These are phyloP conservation scores for Kwoniella newhampshirensis DNA, from an alignment of 768 basidiomycete genomes.

Conservation along the genomic window DNA sequence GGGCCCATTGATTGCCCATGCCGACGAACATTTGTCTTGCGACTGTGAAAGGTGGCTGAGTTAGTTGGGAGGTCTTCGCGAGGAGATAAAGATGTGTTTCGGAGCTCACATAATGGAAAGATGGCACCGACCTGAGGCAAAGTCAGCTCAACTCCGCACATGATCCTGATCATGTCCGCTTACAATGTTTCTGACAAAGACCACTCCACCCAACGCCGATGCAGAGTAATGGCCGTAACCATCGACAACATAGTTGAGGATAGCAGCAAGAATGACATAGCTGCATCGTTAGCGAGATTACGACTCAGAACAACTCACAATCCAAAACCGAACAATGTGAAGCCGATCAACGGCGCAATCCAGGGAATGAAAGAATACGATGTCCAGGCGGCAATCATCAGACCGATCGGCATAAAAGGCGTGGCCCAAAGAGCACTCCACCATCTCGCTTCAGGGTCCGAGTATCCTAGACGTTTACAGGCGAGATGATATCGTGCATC, in stretches of 20 bases:
- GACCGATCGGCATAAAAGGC: slow-evolving; percentile 35
- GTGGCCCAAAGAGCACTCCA: slow-evolving; percentile 39
- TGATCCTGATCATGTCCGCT: neutral
- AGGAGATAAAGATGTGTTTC: neutral
- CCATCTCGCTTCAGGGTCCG: slow-evolving; percentile 41
- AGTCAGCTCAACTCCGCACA: too few species aligned
- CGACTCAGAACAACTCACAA: slow-evolving; percentile 22
- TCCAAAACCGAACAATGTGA: slow-evolving; percentile 39
- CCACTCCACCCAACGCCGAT: slow-evolving; percentile 32
- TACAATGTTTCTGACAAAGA: slow-evolving; percentile 38
- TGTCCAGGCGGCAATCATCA: slow-evolving; percentile 45
- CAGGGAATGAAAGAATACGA: slow-evolving; percentile 24
- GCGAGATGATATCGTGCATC: slow-evolving; percentile 28
- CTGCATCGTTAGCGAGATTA: neutral
- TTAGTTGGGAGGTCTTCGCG: neutral
- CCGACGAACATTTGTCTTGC: slow-evolving; percentile 39
- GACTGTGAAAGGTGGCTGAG: too few species aligned
- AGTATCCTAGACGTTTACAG: slow-evolving; percentile 10
- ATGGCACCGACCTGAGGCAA: slow-evolving; percentile 27
- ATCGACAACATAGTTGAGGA: slow-evolving; percentile 41
- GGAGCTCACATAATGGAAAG: slow-evolving; percentile 36
- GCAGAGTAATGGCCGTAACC: slow-evolving; percentile 43
- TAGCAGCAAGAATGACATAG: slow-evolving; percentile 37
- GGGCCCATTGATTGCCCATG: slow-evolving; percentile 43
- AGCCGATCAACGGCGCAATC: slow-evolving; percentile 42